Conservation (phyloP, 148 eudicot genomes). For the Chenopodium formosanum region DNA sequence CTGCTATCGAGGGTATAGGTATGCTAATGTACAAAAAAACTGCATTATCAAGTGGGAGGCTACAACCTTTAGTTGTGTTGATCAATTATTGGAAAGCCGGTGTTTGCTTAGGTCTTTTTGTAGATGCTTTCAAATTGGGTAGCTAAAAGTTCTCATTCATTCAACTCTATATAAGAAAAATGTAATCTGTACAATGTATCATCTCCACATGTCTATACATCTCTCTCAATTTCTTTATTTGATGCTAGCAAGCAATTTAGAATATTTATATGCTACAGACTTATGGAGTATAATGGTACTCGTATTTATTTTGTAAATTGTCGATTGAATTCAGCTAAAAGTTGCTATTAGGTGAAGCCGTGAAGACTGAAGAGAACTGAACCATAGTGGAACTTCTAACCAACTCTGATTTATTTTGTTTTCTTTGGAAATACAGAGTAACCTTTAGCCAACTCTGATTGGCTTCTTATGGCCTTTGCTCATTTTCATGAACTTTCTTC, state of each 20-base stretch:
- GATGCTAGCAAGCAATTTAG: background rate
- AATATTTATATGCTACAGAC: background rate
- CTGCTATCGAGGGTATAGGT: conserved; percentile 95
- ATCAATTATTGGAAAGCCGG: conserved; percentile 98
- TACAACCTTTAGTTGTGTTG: conserved; percentile 66
- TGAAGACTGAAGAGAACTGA: no score
- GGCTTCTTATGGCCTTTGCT: background rate
- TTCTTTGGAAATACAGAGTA: no score
- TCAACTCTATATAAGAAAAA: background rate
- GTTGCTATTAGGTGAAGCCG: no score
- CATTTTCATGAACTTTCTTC: no score
- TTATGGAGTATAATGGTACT: background rate
- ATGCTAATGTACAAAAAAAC: conserved; percentile 83
- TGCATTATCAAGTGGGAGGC: conserved; percentile 37
- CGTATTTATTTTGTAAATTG: conserved; percentile 1
- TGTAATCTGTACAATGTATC: background rate
- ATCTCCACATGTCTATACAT: background rate
- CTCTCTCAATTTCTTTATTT: background rate
- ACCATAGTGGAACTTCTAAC: no score
- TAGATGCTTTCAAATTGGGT: conserved; percentile 96
- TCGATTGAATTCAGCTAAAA: background rate
- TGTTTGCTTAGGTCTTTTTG: conserved; percentile 94
- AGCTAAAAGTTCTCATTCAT: conserved; percentile 42
- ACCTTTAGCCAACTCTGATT: background rate
- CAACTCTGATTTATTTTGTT: no score